phyloP scores from a whole-genome alignment of 345 rosid species.

The Brassica incana region DNA sequence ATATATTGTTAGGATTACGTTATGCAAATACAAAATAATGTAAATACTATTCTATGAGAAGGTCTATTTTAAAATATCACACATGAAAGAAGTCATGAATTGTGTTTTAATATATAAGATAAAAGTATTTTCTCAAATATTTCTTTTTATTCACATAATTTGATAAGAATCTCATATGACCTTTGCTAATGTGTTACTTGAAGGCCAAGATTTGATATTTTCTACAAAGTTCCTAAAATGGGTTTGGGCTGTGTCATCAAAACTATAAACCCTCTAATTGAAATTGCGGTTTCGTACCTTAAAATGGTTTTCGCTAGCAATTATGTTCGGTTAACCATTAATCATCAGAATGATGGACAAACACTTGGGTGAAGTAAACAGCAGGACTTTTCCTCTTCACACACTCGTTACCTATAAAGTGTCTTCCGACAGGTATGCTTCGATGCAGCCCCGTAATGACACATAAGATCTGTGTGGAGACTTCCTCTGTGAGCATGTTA shows the following conservation, averaged over 20 bases:
- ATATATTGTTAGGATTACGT: no score
- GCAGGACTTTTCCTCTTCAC: conserved; percentile 61
- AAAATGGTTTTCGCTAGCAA: conserved; percentile 8
- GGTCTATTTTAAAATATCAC: no score
- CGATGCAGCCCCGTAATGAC: conserved; percentile 80
- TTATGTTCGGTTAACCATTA: conserved; percentile 25
- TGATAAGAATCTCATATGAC: not conserved
- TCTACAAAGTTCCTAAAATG: not conserved
- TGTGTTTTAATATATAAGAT: no score
- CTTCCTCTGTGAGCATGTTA: conserved; percentile 87
- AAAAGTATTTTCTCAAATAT: not conserved
- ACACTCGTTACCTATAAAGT: conserved; percentile 79
- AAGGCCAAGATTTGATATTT: not conserved
- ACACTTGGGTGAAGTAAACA: conserved; percentile 45
- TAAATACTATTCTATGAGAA: no score
- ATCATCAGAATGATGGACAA: conserved; percentile 44
- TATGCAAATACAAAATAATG: no score
- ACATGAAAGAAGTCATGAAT: no score
- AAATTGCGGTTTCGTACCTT: not conserved
- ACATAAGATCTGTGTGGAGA: conserved; percentile 76
- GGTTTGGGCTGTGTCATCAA: not conserved
- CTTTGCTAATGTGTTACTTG: not conserved
- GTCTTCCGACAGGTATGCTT: conserved; percentile 78
- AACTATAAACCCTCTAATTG: not conserved
- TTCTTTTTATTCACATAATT: not conserved